Evolutionary conservation across 2,329 filamentous ascomycete species (phyloP), one percentile per base, ranked within the genome.

Genomic region (Monilinia polystroma): DNA sequence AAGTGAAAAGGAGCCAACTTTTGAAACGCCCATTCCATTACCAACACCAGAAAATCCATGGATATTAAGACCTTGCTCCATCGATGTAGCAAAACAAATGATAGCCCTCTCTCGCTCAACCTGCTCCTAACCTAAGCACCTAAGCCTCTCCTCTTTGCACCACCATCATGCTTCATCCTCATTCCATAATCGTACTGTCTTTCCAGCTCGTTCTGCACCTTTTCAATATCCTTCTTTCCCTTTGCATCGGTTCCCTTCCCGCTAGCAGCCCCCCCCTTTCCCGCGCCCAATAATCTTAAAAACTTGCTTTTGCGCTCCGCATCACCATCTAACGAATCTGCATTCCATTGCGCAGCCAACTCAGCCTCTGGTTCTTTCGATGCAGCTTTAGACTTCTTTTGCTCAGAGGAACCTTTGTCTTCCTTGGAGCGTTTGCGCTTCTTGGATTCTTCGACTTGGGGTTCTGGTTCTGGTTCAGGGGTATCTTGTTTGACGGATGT

Each of bases 141-240:
- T 32, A 79, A 69, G 2, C 77, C 77, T 53, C 72, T 74, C 64
- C 74, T 75, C 70, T 77, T 78, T n/a, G 70, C 71, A 2, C 74
- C 73, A 11, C 72, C 72, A 69, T 77, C 77, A 68, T 77, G 72
- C 72, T 78, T 79, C 74, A 78, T 74, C 49, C 73, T 74, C 60
- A 78, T 74, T 12, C 77, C 76, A n/a, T 71, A 71, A 57, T 77
- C 73, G 64, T 76, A 79, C 63, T 79, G 78, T 58, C 71, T 72
- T 68, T 78, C 77, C 43, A 79, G 70, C 55, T 78, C 77, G 49
- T 64, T 72, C 66, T 78, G 71, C 18, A 76, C 71, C 54, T 72
- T 73, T 18, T 66, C 58, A 51, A 78, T 73, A 56, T 69, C 66
- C 35, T 66, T 66, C 52, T 67, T 63, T 4, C 69, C 66, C 35